Evolutionary conservation across 108 stramenopile genomes (phyloP), one percentile per base, ranked within the genome.

Genomic region (Discostella pseudostelligera): DNA sequence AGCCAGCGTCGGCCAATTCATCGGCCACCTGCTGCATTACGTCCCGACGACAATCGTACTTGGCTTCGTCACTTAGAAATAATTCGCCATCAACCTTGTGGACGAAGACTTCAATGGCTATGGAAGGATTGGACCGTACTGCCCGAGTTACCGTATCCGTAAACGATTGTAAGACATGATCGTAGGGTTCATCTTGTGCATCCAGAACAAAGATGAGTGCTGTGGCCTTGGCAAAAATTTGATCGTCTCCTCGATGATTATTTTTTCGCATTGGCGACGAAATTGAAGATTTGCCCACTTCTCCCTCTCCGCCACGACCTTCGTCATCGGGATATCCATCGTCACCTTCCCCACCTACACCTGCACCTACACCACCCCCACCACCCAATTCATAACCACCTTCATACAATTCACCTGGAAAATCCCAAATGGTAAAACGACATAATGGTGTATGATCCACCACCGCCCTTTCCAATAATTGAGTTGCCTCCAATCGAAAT

Each of bases 61-160:
- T 98, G 67, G 92, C 87, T 63, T 99, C 98, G 58, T 97, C 97
- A 54, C 86, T 90, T 56, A 98, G 72, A 79, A 98, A 98, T 22
- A 98, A 69, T 69, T 99, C 99, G 12, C 99, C 99, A 70, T 99
- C 99, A 10, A 99, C 97, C 81, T 99, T 99, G 93, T 99, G 97
- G 36, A 99, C 94, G 73, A 99, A 98, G 1, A 99, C 95, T 65
- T 98, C 97, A 48, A 98, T 69, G 29, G 80, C 62, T 57, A 99
- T 89, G 58, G 79, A 65, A 19, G 97, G 97, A 74, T 98, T 98
- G 51, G 90, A 80, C 9, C 75, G 47, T 3, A 92, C 64, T 3
- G 96, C 98, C n/a, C 82, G 46, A 8, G 83, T 81, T 13, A 97
- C 93, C 8, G 92, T 93, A 39, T 90, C 94, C 4, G 90, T 94